A percentile compares a stretch with the other conserved stretches of the same genome.
Conservation (phyloP, 2,329 filamentous ascomycete species). For the Dothistroma pini region DNA sequence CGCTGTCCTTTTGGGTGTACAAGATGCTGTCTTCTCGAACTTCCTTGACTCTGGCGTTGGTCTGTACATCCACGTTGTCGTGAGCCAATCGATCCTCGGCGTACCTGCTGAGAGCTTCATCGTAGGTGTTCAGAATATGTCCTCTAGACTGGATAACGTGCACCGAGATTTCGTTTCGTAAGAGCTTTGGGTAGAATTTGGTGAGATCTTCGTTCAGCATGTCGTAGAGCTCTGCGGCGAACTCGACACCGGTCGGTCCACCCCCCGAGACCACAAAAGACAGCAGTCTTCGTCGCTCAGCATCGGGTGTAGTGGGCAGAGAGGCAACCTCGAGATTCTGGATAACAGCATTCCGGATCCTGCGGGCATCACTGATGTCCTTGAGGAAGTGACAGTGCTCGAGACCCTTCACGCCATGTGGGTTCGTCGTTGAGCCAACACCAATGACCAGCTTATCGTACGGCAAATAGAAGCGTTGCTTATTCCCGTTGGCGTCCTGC, state of each 20-base stretch:
- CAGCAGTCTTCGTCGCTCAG: constrained; percentile 79
- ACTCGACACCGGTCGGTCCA: constrained; percentile 94
- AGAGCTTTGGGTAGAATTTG: constrained; percentile 74
- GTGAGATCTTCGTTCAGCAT: constrained; percentile 92
- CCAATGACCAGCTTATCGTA: constrained; percentile 96
- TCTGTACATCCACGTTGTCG: constrained; percentile 86
- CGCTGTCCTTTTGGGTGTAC: constrained; percentile 75
- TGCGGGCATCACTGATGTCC: constrained; percentile 85
- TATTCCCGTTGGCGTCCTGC: constrained; percentile 64
- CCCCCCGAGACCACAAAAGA: constrained; percentile 97
- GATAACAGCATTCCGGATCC: constrained; percentile 83
- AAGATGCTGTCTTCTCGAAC: constrained; percentile 79
- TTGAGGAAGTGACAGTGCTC: constrained; percentile 95
- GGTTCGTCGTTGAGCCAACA: constrained; percentile 88
- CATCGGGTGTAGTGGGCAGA: constrained; percentile 85
- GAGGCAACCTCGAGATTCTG: constrained; percentile 87
- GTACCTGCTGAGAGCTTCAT: constrained; percentile 88
- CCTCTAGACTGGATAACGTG: constrained; percentile 92
- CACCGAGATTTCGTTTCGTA: constrained; percentile 97
- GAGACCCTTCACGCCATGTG: constrained; percentile 91
- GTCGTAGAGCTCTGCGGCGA: constrained; percentile 93
- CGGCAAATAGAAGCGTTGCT: constrained; percentile 82
- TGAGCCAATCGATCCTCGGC: constrained; percentile 87
- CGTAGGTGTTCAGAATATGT: constrained; percentile 97
- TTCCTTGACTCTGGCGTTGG: constrained; percentile 89